Evolutionary conservation across 1,139 yeast species (phyloP).

Genomic region (Wickerhamomyces sp.): DNA sequence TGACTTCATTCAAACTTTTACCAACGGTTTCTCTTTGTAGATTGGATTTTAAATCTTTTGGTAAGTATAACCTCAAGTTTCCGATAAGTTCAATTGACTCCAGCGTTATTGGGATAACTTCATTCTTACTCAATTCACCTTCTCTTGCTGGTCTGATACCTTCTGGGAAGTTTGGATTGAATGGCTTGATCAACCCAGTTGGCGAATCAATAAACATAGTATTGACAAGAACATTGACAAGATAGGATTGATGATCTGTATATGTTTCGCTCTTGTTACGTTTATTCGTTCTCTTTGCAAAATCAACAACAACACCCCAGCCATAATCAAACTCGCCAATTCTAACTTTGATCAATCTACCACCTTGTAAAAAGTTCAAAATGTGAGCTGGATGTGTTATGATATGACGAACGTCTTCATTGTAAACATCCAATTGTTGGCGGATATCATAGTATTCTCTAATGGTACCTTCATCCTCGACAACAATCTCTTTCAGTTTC

Average conservation of each 20-base stretch:
- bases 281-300: conserved; percentile 62
- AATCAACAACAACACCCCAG: conserved; percentile 88
- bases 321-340: conserved; percentile 63
- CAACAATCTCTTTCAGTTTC: conserved; percentile 41
- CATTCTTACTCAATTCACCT: conserved; percentile 70
- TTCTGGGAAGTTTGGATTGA: conserved; percentile 70
- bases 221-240: conserved; percentile 79
- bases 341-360: conserved; percentile 72
- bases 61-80: conserved; percentile 75
- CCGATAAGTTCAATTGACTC: conserved; percentile 72
- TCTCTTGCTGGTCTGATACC: conserved; percentile 81
- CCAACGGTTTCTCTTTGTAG: conserved; percentile 70
- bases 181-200: conserved; percentile 60
- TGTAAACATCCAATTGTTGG: conserved; percentile 64
- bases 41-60: conserved; percentile 68
- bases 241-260: conserved; percentile 80
- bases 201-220: conserved; percentile 79
- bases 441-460: conserved; percentile 80
- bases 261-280: conserved; percentile 47
- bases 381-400: conserved; percentile 91
- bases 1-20: conserved; percentile 75
- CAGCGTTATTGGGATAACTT: conserved; percentile 79
- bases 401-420: conserved; percentile 74
- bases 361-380: conserved; percentile 80
- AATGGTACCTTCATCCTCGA: conserved; percentile 71